Evolutionary conservation across 2,329 filamentous ascomycete genomes (phyloP).

Genomic region (Aspergillus novoparasiticus): DNA sequence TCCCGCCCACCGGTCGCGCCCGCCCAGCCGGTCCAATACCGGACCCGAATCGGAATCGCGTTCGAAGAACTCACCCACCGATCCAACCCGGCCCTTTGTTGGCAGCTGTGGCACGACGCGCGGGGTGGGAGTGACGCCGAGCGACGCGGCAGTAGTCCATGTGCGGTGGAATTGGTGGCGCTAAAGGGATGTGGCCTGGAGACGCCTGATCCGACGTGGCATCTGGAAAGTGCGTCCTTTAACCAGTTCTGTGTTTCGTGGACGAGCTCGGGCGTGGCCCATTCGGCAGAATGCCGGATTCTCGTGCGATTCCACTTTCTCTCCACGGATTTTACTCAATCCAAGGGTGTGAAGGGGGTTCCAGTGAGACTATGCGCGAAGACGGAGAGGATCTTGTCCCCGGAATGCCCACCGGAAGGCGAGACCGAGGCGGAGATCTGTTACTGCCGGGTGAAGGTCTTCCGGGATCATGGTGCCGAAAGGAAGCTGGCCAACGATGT

Average conservation of each 20-base stretch:
- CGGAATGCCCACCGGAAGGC: background rate
- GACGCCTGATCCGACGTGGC: background rate
- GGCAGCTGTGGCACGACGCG: constrained; percentile 90
- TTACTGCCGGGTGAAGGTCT: constrained; percentile 92
- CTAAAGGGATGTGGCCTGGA: background rate
- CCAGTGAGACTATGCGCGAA: constrained; percentile 6
- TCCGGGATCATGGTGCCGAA: constrained; percentile 88
- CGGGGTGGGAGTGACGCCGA: constrained; percentile 87
- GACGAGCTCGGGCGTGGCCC: constrained; percentile 38
- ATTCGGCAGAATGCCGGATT: constrained; percentile 70
- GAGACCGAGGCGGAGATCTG: constrained; percentile 54
- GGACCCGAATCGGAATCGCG: constrained; percentile 83
- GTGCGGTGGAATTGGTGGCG: background rate
- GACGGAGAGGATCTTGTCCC: background rate
- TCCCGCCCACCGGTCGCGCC: constrained; percentile 64
- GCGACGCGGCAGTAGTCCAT: constrained; percentile 60
- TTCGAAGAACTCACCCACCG: constrained; percentile 92
- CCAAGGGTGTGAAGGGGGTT: constrained; percentile 81
- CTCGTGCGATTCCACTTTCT: constrained; percentile 93
- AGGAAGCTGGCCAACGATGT: constrained; percentile 89
- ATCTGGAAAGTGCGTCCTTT: background rate
- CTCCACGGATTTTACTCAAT: constrained; percentile 94
- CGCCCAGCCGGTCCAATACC: constrained; percentile 67
- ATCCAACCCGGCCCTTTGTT: constrained; percentile 73
- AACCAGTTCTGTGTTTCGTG: constrained; percentile 15